phyloP scores from a whole-genome alignment of 805 yeast genomes.

The Candida schatavii region DNA sequence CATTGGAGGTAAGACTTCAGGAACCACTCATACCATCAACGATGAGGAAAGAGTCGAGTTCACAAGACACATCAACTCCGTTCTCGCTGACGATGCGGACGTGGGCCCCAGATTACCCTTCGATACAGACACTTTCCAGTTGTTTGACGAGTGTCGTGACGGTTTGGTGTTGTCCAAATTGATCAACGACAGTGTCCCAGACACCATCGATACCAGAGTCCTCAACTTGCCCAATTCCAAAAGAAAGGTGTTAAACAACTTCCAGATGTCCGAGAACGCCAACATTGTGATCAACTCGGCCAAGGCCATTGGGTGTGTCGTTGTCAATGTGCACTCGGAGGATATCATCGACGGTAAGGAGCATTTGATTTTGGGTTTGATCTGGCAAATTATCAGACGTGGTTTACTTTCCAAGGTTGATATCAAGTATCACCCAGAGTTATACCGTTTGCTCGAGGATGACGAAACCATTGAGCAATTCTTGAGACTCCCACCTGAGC shows the following conservation, averaged over 20 bases:
- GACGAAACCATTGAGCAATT: slow-evolving; percentile 98
- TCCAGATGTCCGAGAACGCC: slow-evolving; percentile 95
- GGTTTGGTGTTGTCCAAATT: slow-evolving; percentile 90
- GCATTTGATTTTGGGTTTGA: slow-evolving; percentile 84
- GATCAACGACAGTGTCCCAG: slow-evolving; percentile 96
- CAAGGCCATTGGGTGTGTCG: slow-evolving; percentile 97
- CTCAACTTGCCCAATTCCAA: slow-evolving; percentile 76
- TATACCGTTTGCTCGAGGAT: slow-evolving; percentile 89
- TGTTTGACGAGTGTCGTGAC: slow-evolving; percentile 95
- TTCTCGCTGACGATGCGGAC: slow-evolving; percentile 82
- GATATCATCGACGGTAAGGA: slow-evolving; percentile 93
- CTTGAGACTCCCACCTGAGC: slow-evolving; percentile 95
- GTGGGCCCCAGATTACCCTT: slow-evolving; percentile 85
- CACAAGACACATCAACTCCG: slow-evolving; percentile 92
- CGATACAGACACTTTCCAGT: slow-evolving; percentile 90
- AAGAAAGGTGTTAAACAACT: slow-evolving; percentile 81
- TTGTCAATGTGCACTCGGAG: slow-evolving; percentile 95
- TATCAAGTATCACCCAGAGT: slow-evolving; percentile 93
- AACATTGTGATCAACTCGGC: slow-evolving; percentile 98
- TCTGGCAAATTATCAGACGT: slow-evolving; percentile 97
- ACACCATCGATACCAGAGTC: slow-evolving; percentile 97
- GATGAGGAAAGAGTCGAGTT: slow-evolving; percentile 96
- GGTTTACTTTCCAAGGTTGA: slow-evolving; percentile 94
- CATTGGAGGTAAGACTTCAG: slow-evolving; percentile 82
- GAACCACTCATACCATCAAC: slow-evolving; percentile 93